Evolutionary conservation across 2,329 filamentous ascomycete genomes (phyloP).

Genomic region (Proliferodiscus dingleyae): DNA sequence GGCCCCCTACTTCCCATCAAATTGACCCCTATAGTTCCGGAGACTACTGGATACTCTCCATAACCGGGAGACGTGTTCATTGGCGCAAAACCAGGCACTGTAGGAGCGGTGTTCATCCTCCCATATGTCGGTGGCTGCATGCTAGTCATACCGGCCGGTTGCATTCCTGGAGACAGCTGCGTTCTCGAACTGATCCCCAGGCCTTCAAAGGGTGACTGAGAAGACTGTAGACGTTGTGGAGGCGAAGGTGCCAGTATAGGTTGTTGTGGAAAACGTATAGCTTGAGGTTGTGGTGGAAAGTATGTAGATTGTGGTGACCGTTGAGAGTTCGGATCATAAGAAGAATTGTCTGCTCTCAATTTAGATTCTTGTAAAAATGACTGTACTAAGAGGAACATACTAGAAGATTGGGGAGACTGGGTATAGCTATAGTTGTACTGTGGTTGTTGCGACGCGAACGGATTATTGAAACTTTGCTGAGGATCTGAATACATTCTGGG

Average conservation of each 20-base stretch:
- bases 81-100: slow-evolving; percentile 4
- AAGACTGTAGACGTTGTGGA: slow-evolving; percentile 6
- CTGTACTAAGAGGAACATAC: slow-evolving; percentile 10
- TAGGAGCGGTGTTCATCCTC: slow-evolving; percentile 8
- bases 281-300: slow-evolving; percentile 13
- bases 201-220: slow-evolving; percentile 2
- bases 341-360: slow-evolving; percentile 12
- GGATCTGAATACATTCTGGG: slow-evolving; percentile 14
- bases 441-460: slow-evolving; percentile 8
- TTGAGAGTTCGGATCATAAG: slow-evolving; percentile 14
- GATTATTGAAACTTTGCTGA: slow-evolving; percentile 4
- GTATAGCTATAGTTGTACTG: slow-evolving; percentile 6
- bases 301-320: slow-evolving; percentile 14
- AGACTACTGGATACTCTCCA: neutral
- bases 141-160: neutral
- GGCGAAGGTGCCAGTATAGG: slow-evolving; percentile 5
- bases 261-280: slow-evolving; percentile 4
- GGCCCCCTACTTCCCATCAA: slow-evolving; percentile 4
- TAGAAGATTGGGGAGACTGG: slow-evolving; percentile 12
- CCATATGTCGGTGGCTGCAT: slow-evolving; percentile 10
- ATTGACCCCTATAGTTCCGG: neutral
- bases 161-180: slow-evolving; percentile 4
- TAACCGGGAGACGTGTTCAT: neutral
- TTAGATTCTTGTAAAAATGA: slow-evolving; percentile 16
- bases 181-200: slow-evolving; percentile 6